Base-by-base conservation (phyloP, 2,329 filamentous ascomycete genomes). In the Chrysoporthe austroafricana region DNA sequence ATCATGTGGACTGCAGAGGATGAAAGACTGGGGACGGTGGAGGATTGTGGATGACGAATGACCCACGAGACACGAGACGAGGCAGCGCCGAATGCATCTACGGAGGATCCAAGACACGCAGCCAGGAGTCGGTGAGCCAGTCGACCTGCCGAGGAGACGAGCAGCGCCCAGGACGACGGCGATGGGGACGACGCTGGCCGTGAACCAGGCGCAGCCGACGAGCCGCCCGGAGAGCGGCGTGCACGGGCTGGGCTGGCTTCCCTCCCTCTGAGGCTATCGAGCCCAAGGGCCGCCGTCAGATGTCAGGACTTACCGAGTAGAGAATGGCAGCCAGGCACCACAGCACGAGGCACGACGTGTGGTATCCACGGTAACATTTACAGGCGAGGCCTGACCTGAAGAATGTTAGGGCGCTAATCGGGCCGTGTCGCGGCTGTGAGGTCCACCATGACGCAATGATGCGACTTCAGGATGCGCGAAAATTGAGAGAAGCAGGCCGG, bases 371-470 rank as follows among this genome's bases (percentile, higher is more conserved):
- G 44, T 62, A 62, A 62, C 60, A 62, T 1, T 8, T 46, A 14
- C 18, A n/a, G 43, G 60, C 21, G 44, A 16, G 21, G 16, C 14
- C 18, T 4, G 32, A 21, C 60, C 60, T 26, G 44, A 50, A 26
- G 18, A 18, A 11, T 62, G 60, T 62, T 62, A 62, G 16, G 43
- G 44, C 26, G 32, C 43, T 50, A 62, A 54, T 63, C 61, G 61
- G 61, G 61, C 61, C 61, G 46, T 44, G 48, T 18, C 9, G 21
- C 14, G 14, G 26, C 50, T 39, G n/a, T 44, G 14, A 52, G 50
- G 21, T 26, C 62, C 62, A 63, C 62, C 62, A 63, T 63, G 62
- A 63, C 62, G 62, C 62, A 63, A 63, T 63, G 62, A 39, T 63
- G 62, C 60, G 60, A 36, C 13, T 56, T 26, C 26, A 42, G 60